phyloP scores from a whole-genome alignment of 305 asterid genomes.

The Fraxinus baroniana region DNA sequence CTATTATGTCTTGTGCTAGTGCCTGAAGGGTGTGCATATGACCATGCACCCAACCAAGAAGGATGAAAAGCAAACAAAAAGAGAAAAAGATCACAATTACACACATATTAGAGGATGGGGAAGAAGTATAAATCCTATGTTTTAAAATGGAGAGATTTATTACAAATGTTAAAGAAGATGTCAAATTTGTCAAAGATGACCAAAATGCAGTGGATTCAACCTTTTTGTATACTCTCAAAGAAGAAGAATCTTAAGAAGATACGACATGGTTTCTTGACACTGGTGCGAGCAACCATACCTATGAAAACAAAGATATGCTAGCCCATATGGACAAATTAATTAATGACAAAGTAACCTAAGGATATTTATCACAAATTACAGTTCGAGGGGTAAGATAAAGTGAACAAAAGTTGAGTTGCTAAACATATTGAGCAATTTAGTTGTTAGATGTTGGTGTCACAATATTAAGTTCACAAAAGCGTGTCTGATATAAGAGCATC shows the following conservation, averaged over 20 bases:
- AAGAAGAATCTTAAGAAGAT: background rate
- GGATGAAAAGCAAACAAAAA: background rate
- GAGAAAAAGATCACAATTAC: background rate
- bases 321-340: background rate
- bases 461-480: background rate
- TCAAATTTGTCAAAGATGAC: background rate
- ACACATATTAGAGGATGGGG: background rate
- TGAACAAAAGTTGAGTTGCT: background rate
- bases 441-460: background rate
- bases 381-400: background rate
- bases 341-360: background rate
- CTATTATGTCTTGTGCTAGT: background rate
- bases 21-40: background rate
- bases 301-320: background rate
- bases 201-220: background rate
- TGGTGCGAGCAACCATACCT: background rate
- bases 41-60: background rate
- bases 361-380: background rate
- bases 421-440: background rate
- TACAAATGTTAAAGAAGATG: background rate
- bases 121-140: background rate
- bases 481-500: background rate
- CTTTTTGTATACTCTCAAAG: background rate
- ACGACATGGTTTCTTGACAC: background rate
- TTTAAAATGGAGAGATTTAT: background rate